phyloP scores from a whole-genome alignment of 345 rosid genomes.

The Euphorbia lathyris region DNA sequence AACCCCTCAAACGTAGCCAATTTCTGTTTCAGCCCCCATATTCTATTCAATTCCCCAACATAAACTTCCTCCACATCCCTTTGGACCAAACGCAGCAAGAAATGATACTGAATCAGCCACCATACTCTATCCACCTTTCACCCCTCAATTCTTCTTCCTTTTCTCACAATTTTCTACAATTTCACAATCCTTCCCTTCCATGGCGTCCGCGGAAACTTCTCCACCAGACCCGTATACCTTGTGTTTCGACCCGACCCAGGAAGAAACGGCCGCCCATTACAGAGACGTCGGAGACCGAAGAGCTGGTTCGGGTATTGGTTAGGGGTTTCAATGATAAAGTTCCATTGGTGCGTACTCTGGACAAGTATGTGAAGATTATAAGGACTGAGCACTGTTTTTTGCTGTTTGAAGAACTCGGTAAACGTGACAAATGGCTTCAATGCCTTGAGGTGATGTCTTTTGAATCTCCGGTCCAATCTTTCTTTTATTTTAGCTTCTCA shows the following conservation, averaged over 20 bases:
- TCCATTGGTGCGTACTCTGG: conserved; percentile 65
- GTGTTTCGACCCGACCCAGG: conserved; percentile 50
- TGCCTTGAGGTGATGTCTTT: conserved; percentile 67
- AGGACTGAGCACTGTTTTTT: conserved; percentile 79
- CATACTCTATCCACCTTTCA: conserved; percentile 26
- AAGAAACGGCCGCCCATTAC: conserved; percentile 33
- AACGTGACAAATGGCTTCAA: conserved; percentile 74
- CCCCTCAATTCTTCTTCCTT: conserved; percentile 18
- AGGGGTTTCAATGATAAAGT: conserved; percentile 53
- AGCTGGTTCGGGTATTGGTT: conserved; percentile 57
- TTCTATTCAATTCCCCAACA: not conserved
- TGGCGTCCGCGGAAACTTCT: conserved; percentile 15
- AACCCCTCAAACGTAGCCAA: not conserved
- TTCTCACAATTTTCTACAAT: conserved; percentile 13
- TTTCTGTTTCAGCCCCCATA: not conserved
- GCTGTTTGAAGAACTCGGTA: conserved; percentile 92
- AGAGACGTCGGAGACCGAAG: conserved; percentile 49
- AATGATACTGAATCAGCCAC: conserved; percentile 5
- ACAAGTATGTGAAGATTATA: conserved; percentile 60
- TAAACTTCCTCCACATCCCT: not conserved
- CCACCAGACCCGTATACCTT: conserved; percentile 24
- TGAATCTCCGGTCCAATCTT: not conserved
- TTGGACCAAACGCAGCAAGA: not conserved
- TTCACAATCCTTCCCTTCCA: conserved; percentile 12
- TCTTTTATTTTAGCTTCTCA: not conserved